These are phyloP conservation scores for Coffea eugenioides DNA, from an alignment of 257 asterid species.

Conservation along the genomic window DNA sequence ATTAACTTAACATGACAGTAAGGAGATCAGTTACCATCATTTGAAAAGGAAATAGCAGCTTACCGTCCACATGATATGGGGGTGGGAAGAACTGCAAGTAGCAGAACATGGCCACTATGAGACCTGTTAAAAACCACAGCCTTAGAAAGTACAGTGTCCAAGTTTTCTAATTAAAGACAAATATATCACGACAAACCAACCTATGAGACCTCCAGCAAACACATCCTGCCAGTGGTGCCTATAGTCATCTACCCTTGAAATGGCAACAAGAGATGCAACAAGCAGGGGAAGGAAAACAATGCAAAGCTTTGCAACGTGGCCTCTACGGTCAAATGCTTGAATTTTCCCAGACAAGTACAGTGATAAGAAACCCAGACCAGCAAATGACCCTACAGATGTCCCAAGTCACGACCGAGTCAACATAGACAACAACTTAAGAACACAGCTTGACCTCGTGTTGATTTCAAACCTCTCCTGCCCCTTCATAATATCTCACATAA, in stretches of 20 bases:
- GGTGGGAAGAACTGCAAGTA: constrained; percentile 91
- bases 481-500: background rate
- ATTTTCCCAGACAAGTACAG: constrained; percentile 76
- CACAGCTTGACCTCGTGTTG: background rate
- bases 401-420: constrained; percentile 11
- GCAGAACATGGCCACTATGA: constrained; percentile 60
- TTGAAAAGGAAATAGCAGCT: constrained; percentile 4
- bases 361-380: constrained; percentile 79
- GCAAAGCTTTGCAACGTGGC: constrained; percentile 80
- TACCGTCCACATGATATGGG: constrained; percentile 70
- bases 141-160: background rate
- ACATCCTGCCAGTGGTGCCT: constrained; percentile 97
- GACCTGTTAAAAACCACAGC: constrained; percentile 40
- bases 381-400: constrained; percentile 57
- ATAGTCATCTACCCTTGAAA: constrained; percentile 82
- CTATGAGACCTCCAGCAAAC: constrained; percentile 76
- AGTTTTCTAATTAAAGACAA: background rate
- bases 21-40: too few species aligned
- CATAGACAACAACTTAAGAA: background rate
- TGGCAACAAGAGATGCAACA: constrained; percentile 56
- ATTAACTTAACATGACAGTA: background rate
- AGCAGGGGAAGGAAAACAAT: constrained; percentile 63
- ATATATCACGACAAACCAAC: constrained; percentile 34
- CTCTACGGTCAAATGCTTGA: constrained; percentile 63
- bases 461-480: background rate